phyloP scores from a whole-genome alignment of 257 asterid species.

The Ophiorrhiza pumila region DNA sequence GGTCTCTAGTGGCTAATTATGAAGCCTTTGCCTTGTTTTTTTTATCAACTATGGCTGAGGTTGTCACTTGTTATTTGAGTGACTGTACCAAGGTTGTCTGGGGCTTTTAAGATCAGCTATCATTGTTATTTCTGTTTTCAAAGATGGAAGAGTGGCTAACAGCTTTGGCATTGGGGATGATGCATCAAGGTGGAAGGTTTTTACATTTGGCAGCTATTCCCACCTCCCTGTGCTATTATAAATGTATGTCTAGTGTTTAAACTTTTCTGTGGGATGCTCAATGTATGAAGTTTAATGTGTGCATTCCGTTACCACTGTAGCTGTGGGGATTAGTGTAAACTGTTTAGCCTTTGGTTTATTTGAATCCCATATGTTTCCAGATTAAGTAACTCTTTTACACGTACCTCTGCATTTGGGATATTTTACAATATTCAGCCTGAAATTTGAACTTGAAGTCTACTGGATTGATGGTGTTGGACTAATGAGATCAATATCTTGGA shows the following conservation, averaged over 20 bases:
- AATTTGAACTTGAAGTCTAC: background rate
- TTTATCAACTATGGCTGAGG: background rate
- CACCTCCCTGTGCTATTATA: background rate
- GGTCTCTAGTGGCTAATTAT: background rate
- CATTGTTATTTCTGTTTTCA: background rate
- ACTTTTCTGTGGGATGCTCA: background rate
- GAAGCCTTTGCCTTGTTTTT: slow-evolving; percentile 1
- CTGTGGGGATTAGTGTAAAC: background rate
- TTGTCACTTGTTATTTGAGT: background rate
- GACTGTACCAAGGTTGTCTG: background rate
- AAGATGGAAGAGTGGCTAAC: background rate
- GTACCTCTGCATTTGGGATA: background rate
- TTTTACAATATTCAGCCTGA: background rate
- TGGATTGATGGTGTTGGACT: no score
- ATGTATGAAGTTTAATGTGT: background rate
- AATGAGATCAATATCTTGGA: no score
- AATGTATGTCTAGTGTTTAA: background rate
- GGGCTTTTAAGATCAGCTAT: background rate
- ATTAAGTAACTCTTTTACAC: background rate
- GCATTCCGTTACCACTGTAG: background rate
- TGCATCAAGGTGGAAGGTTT: background rate
- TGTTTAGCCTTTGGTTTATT: background rate
- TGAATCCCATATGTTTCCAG: background rate
- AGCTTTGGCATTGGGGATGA: background rate
- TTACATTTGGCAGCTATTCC: background rate